Evolutionary conservation across 352 stramenopile genomes (phyloP).

Genomic region (Phytophthora macrochlamydospora): DNA sequence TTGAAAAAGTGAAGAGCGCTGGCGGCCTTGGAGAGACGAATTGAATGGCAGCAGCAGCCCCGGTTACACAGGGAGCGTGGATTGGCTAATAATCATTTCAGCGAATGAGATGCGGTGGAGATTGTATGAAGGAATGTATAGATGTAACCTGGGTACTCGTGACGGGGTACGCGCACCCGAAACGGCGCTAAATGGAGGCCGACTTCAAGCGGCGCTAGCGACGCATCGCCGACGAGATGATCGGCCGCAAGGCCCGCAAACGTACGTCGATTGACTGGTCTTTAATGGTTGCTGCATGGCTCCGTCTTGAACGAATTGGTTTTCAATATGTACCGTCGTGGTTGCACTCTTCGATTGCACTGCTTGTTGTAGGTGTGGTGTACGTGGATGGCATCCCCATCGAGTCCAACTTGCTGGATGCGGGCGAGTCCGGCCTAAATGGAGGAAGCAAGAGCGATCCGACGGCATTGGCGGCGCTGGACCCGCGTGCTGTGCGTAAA

Average conservation of each 20-base stretch:
- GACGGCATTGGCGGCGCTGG: constrained; percentile 45
- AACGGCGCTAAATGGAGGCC: constrained; percentile 36
- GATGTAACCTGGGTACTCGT: too few species aligned
- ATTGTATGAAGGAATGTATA: too few species aligned
- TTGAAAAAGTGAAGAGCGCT: constrained; percentile 62
- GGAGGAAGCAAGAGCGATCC: constrained; percentile 49
- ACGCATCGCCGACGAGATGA: constrained; percentile 32
- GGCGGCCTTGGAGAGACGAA: constrained; percentile 29
- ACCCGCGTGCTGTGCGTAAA: constrained; percentile 49
- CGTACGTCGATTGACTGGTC: constrained; percentile 31
- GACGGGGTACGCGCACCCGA: constrained; percentile 39
- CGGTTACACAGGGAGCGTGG: too few species aligned
- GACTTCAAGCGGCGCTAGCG: constrained; percentile 1
- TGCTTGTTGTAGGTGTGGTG: constrained; percentile 49
- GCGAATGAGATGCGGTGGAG: too few species aligned
- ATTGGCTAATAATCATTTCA: not conserved
- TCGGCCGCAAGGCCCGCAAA: constrained; percentile 55
- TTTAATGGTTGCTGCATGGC: not conserved
- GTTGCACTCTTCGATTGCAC: not conserved
- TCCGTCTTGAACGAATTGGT: not conserved
- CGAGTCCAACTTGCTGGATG: constrained; percentile 60
- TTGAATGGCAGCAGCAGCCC: constrained; percentile 62
- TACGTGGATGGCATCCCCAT: constrained; percentile 81
- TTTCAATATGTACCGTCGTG: not conserved
- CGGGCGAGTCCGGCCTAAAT: constrained; percentile 46